These are phyloP conservation scores for Crepidotus variabilis DNA, from an alignment of 768 basidiomycete genomes.

Conservation along the genomic window DNA sequence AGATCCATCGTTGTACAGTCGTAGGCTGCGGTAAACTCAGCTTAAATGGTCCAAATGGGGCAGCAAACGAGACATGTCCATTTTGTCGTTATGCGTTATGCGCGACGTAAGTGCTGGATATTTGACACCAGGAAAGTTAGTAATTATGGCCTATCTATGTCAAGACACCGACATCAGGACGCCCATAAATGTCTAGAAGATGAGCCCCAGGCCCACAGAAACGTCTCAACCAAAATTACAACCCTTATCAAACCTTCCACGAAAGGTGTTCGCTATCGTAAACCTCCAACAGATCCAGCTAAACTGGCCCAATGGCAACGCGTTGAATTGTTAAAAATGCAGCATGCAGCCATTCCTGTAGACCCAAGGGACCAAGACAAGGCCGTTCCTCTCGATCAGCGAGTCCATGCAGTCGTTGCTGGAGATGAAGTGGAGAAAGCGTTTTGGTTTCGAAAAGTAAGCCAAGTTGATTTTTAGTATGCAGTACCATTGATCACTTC, in stretches of 20 bases:
- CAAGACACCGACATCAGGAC: constrained; percentile 64
- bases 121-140: constrained; percentile 4
- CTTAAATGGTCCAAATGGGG: constrained; percentile 37
- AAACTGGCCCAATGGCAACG: constrained; percentile 53
- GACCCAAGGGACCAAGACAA: constrained; percentile 54
- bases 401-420: constrained; percentile 52
- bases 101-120: constrained; percentile 40
- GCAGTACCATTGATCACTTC: neutral
- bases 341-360: constrained; percentile 61
- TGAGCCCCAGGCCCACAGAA: neutral
- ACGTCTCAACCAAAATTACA: constrained; percentile 6
- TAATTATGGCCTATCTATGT: constrained; percentile 7
- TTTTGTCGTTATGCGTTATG: constrained; percentile 60
- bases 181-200: constrained; percentile 48
- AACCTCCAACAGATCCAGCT: constrained; percentile 44
- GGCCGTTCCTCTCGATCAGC: constrained; percentile 46
- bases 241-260: neutral
- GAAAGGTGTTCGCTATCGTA: constrained; percentile 13
- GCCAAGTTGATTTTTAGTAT: constrained; percentile 1
- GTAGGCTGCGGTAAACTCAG: constrained; percentile 51
- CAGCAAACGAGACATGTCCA: constrained; percentile 39
- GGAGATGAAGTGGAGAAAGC: constrained; percentile 33
- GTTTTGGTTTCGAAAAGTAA: constrained; percentile 75
- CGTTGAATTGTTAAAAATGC: constrained; percentile 71
- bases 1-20: constrained; percentile 47